These are phyloP conservation scores for Dalechampia spathulata DNA, from an alignment of 441 rosid species.

Conservation along the genomic window DNA sequence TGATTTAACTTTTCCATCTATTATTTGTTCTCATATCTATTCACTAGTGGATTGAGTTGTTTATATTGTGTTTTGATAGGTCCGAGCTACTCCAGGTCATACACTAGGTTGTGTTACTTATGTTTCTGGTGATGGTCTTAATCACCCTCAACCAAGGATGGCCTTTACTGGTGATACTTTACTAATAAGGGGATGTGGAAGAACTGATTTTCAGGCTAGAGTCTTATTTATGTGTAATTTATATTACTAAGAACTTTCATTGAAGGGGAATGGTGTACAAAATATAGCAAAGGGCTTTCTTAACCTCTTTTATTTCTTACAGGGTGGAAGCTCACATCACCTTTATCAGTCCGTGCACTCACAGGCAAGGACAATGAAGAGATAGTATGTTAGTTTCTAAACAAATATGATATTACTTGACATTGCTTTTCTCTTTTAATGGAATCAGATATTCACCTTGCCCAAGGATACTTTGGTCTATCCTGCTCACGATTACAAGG, in stretches of 20 bases:
- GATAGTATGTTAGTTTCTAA: neutral
- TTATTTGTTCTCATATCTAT: neutral
- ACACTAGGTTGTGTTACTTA: slow-evolving; percentile 87
- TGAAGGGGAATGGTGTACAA: no score
- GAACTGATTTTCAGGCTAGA: slow-evolving; percentile 95
- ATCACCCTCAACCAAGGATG: slow-evolving; percentile 90
- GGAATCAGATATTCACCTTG: slow-evolving; percentile 64
- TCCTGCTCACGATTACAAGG: slow-evolving; percentile 91
- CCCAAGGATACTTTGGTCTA: slow-evolving; percentile 80
- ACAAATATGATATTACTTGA: neutral
- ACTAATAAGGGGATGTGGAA: slow-evolving; percentile 89
- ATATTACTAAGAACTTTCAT: neutral
- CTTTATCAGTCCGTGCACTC: slow-evolving; percentile 87
- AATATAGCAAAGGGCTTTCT: neutral
- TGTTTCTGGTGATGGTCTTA: slow-evolving; percentile 71
- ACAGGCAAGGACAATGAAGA: slow-evolving; percentile 45
- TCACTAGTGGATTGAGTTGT: neutral
- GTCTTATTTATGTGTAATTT: slow-evolving; percentile 3
- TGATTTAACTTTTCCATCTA: neutral
- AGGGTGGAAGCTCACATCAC: slow-evolving; percentile 83
- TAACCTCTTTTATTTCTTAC: slow-evolving; percentile 10
- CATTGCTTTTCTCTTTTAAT: slow-evolving; percentile 2
- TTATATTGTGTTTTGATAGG: slow-evolving; percentile 28
- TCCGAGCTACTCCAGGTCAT: slow-evolving; percentile 93
- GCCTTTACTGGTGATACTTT: slow-evolving; percentile 90